Base-by-base conservation (phyloP, 148 eudicot species). In the Rhododendron vialii region DNA sequence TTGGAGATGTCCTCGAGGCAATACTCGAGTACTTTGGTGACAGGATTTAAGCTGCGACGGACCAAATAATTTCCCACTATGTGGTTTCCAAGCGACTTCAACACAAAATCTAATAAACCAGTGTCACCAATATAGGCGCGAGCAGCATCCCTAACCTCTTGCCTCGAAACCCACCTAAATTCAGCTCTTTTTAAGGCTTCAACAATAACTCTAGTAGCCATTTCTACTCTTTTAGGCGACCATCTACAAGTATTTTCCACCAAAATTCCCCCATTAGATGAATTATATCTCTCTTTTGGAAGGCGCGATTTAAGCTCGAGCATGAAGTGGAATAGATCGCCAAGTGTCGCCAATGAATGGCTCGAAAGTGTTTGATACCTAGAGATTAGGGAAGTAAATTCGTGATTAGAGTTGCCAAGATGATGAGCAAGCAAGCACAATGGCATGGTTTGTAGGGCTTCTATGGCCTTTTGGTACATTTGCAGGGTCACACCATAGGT, bases 101-200 rank as follows among this genome's bases (percentile, higher is more conserved):
- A 91, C 82, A 97, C 99, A n/a, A 97, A 97, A 90, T 97, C 99
- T 22, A 97, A 76, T 71, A 97, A 84, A 1, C 99, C 98, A 0
- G 98, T 97, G 90, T 98, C 99, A 17, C 99, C 99, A 78, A 98
- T 94, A 77, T 95, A 93, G 51, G 91, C 93, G n/a, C 99, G 92
- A 30, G 99, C 98, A 33, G 94, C 91, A 81, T 98, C 99, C 13
- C 99, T 73, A 9, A 98, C 96, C 36, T 93, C 95, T 87, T 94
- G 98, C 86, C 98, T 93, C 0, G 98, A 97, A 17, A 98, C 92
- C 99, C 99, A 98, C 79, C 92, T 90, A 20, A 87, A 93, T 75
- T 93, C 96, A 3, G 92, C 94, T 51, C 91, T 83, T 71, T 95
- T 95, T 55, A 98, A 87, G 15, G 98, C 90, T 83, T 98, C 98